Evolutionary conservation across 768 basidiomycete species (phyloP).

Genomic region (Boletus bicolor): DNA sequence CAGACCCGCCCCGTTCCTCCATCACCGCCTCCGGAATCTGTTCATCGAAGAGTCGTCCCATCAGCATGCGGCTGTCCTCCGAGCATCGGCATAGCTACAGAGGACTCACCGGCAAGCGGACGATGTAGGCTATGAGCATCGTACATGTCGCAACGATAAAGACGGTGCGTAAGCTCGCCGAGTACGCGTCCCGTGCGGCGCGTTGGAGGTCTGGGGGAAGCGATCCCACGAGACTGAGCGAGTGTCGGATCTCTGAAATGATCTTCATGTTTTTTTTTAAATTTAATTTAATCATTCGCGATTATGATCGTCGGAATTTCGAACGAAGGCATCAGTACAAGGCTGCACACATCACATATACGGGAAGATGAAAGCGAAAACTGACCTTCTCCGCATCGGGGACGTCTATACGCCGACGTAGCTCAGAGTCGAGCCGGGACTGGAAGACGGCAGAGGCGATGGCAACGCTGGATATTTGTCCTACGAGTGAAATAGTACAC

Average conservation of each 20-base stretch:
- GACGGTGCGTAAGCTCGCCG: slow-evolving; percentile 6
- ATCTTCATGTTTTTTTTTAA: not conserved
- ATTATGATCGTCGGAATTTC: too few species aligned
- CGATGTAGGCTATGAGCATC: slow-evolving; percentile 1
- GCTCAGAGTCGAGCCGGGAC: slow-evolving; percentile 11
- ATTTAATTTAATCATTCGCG: too few species aligned
- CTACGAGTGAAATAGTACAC: not conserved
- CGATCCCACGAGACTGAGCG: slow-evolving; percentile 6
- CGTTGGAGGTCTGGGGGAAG: slow-evolving; percentile 14
- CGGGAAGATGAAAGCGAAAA: not conserved
- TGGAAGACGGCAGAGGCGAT: slow-evolving; percentile 17
- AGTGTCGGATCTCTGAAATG: slow-evolving; percentile 11
- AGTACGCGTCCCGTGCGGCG: slow-evolving; percentile 7
- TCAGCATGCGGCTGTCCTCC: not conserved
- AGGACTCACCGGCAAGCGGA: slow-evolving; percentile 8
- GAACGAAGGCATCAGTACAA: not conserved
- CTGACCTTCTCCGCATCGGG: slow-evolving; percentile 12
- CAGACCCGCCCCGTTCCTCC: not conserved
- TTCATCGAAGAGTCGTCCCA: not conserved
- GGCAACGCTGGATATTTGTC: slow-evolving; percentile 13
- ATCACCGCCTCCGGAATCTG: slow-evolving; percentile 3
- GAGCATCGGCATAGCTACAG: not conserved
- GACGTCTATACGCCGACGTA: slow-evolving; percentile 5
- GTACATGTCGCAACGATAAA: slow-evolving; percentile 7
- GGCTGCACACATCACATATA: not conserved